These are phyloP conservation scores for Ascoidea asiatica DNA, from an alignment of 805 yeast genomes.

Conservation along the genomic window DNA sequence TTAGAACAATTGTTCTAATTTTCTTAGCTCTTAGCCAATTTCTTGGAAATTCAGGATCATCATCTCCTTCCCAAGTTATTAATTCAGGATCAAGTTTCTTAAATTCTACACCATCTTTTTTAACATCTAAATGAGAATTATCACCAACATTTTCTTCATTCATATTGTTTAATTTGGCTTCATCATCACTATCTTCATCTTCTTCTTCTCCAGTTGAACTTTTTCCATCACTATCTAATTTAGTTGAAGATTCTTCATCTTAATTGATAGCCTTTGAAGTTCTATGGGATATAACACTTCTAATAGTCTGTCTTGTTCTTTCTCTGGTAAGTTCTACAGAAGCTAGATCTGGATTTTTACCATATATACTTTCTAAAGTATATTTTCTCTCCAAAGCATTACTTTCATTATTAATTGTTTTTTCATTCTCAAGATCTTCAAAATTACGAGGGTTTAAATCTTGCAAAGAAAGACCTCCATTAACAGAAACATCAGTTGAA, in stretches of 20 bases:
- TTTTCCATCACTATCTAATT: not conserved
- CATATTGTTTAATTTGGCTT: not conserved
- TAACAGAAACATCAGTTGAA: no score
- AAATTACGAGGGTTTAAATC: no score
- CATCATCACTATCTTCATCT: no score
- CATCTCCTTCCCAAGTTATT: conserved; percentile 50
- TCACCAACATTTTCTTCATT: conserved; percentile 1
- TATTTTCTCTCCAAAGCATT: not conserved
- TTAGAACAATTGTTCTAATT: conserved; percentile 31
- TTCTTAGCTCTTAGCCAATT: conserved; percentile 39
- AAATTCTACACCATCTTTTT: conserved; percentile 38
- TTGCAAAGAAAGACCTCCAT: no score
- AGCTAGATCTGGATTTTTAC: conserved; percentile 20
- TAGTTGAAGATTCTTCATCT: not conserved
- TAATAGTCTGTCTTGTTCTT: conserved; percentile 27
- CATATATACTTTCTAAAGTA: conserved; percentile 18
- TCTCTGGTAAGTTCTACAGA: conserved; percentile 23
- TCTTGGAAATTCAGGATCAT: conserved; percentile 50
- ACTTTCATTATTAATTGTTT: not conserved
- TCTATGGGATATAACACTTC: conserved; percentile 15
- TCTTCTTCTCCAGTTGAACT: no score
- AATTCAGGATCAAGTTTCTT: conserved; percentile 44
- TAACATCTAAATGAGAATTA: conserved; percentile 17
- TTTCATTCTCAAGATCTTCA: no score
- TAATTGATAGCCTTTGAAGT: conserved; percentile 1